phyloP scores from a whole-genome alignment of 2,329 filamentous ascomycete genomes.

The Apiospora saccharicola region DNA sequence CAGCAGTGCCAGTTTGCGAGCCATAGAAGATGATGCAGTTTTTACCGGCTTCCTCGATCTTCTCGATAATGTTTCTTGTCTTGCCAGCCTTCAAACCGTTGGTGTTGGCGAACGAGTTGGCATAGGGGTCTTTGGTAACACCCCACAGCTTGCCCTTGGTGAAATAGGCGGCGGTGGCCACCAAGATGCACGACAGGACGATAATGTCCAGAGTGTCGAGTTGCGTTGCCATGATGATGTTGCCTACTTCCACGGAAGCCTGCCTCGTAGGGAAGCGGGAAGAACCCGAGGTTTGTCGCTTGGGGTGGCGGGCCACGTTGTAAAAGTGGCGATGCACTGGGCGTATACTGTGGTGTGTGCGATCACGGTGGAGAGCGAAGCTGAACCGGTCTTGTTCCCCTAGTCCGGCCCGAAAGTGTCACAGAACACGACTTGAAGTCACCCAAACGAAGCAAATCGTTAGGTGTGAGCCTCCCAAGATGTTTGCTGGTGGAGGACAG shows the following conservation, averaged over 20 bases:
- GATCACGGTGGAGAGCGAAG: slow-evolving; percentile 16
- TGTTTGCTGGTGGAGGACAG: slow-evolving; percentile 9
- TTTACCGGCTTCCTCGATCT: slow-evolving; percentile 94
- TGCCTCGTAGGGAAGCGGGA: background rate
- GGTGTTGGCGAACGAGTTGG: slow-evolving; percentile 73
- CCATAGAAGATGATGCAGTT: slow-evolving; percentile 99
- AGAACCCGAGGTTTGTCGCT: slow-evolving; percentile 4
- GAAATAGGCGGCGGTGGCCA: slow-evolving; percentile 93
- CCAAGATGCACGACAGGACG: slow-evolving; percentile 84
- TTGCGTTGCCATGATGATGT: slow-evolving; percentile 75
- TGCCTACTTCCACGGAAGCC: background rate
- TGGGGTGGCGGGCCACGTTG: slow-evolving; percentile 7
- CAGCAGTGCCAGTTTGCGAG: slow-evolving; percentile 96
- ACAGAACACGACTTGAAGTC: slow-evolving; percentile 16
- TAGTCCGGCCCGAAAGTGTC: slow-evolving; percentile 5
- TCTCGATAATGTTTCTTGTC: slow-evolving; percentile 91
- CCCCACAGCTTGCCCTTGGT: slow-evolving; percentile 97
- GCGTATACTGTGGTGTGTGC: slow-evolving; percentile 16
- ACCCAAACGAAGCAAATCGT: slow-evolving; percentile 19
- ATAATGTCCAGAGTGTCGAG: slow-evolving; percentile 94
- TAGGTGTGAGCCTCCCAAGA: slow-evolving; percentile 13
- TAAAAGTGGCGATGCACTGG: slow-evolving; percentile 15
- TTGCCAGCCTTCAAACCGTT: slow-evolving; percentile 79
- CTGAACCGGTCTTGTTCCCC: background rate
- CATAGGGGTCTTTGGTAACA: slow-evolving; percentile 87